phyloP scores from a whole-genome alignment of 1,284 basidiomycete species.

The Puccinia hordei region DNA sequence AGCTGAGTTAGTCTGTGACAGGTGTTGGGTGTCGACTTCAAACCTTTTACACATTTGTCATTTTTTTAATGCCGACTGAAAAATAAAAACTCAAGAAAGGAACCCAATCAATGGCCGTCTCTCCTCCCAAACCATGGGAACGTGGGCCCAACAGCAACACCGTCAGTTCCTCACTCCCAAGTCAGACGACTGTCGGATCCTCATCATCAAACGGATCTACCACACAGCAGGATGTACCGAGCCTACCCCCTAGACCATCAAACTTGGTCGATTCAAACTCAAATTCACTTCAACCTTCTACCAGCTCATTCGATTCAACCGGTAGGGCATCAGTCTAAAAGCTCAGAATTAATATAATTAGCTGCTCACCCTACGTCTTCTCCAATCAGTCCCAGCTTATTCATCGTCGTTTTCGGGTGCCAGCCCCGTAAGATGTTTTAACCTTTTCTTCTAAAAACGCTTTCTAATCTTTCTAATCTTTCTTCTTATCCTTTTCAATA shows the following conservation, averaged over 20 bases:
- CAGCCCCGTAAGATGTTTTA: conserved; percentile 17
- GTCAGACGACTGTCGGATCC: background rate
- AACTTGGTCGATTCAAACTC: conserved; percentile 4
- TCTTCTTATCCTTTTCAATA: background rate
- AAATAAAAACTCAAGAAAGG: background rate
- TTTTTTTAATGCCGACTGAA: too few species aligned
- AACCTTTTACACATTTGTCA: too few species aligned
- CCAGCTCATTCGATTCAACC: background rate
- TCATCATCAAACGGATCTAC: background rate
- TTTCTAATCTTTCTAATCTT: background rate
- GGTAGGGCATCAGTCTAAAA: conserved; percentile 14
- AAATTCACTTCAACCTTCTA: background rate
- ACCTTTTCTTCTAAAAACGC: background rate
- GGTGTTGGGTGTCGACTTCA: too few species aligned
- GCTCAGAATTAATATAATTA: background rate
- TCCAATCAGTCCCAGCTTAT: background rate
- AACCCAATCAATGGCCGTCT: conserved; percentile 15
- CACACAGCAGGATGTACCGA: background rate
- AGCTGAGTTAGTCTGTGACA: too few species aligned
- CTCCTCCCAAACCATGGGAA: conserved; percentile 46
- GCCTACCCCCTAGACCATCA: conserved; percentile 23
- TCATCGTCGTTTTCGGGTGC: conserved; percentile 10
- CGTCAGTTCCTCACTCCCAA: background rate
- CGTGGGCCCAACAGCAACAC: background rate
- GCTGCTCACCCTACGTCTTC: background rate